Evolutionary conservation across 257 asterid genomes (phyloP), one percentile per base, ranked within the genome.

Genomic region (Linderniella brevidens): DNA sequence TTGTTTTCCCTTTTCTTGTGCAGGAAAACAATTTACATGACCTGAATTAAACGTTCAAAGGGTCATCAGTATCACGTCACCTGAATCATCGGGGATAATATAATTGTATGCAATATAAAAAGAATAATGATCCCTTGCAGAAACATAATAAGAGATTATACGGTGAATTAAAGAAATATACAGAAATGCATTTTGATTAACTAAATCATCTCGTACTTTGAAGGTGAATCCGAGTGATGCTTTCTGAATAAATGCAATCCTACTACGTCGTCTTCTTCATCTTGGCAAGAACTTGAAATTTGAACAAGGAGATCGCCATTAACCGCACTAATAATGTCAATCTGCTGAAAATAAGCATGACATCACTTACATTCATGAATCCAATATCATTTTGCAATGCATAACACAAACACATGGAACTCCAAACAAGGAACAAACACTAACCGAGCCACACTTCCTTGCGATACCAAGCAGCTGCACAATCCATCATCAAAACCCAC

Each of bases 381-480:
- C 51, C 48, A 63, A 29, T 9, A 37, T 53, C 48, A n/a, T 44
- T 20, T 17, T 13, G 29, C 29, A 39, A 48, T 36, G 42, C 29
- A 43, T 8, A 13, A 35, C 35, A 36, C 13, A 35, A 18, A 19
- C n/a, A 6, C n/a, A 15, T 44, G 8, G 20, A 12, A 13, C 40
- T 7, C 15, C 9, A 13, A 19, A 56, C 41, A 50, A 32, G 56
- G 40, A 39, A 64, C 25, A 52, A 59, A 25, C 20, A 68, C 92
- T 77, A 56, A 87, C 95, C 51, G 65, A 63, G 53, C 95, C 93
- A 57, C 65, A 65, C 67, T 75, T 87, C 64, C 93, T 65, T 44
- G 92, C 97, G 66, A 87, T 68, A 42, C 79, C 75, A 15, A 87
- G 61, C 66, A 87, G 67, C 95, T 81, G 86, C 66, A 72, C 46